phyloP scores from a whole-genome alignment of 352 stramenopile species.

The Globisporangium carolinianum region DNA sequence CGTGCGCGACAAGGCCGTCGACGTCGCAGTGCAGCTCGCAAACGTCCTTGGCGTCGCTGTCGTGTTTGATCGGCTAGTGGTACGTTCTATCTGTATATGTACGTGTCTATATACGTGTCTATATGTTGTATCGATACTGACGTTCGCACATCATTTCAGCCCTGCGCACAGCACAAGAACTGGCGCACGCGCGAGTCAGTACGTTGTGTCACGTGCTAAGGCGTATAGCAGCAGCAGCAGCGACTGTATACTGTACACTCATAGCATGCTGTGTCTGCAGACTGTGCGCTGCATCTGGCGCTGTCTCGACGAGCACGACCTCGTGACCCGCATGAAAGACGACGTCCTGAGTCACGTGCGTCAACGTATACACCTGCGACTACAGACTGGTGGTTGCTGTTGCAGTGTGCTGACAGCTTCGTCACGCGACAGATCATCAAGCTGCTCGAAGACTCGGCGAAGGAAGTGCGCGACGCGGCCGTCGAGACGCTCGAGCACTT shows the following conservation, averaged over 20 bases:
- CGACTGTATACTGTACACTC: no score
- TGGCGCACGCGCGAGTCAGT: conserved; percentile 81
- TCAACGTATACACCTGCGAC: not conserved
- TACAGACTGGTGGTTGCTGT: no score
- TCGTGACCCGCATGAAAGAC: conserved; percentile 43
- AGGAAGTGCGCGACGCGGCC: conserved; percentile 74
- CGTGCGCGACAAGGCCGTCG: conserved; percentile 66
- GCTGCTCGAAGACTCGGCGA: conserved; percentile 73
- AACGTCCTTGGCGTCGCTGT: conserved; percentile 52
- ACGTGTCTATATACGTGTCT: not conserved
- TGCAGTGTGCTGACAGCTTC: not conserved
- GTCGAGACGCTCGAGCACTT: conserved; percentile 67
- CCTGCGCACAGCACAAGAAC: conserved; percentile 68
- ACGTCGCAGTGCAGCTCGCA: conserved; percentile 59
- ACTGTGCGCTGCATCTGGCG: conserved; percentile 61
- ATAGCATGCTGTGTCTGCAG: conserved; percentile 11
- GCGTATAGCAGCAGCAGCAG: not conserved
- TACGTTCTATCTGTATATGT: conserved; percentile 7
- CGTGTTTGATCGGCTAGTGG: conserved; percentile 51
- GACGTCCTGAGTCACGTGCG: conserved; percentile 54
- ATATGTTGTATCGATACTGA: not conserved
- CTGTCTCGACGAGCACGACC: conserved; percentile 42
- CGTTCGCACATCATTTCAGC: conserved; percentile 6
- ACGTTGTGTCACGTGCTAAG: not conserved
- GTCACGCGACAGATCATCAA: conserved; percentile 33